phyloP scores from a whole-genome alignment of 163 green algal species.

The Trebouxia gelatinosa region DNA sequence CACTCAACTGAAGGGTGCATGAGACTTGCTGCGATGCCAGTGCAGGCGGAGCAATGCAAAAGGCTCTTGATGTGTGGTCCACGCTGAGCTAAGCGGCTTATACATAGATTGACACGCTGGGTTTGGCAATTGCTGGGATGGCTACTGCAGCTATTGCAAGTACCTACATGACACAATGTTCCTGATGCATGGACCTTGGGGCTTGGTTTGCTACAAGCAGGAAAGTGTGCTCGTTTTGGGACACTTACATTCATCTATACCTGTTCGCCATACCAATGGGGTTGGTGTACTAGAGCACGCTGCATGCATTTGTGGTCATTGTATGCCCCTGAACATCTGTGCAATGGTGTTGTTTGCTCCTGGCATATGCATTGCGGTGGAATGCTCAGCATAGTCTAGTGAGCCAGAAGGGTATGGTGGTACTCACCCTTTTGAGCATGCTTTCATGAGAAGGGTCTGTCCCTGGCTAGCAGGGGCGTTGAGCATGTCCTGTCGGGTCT shows the following conservation, averaged over 20 bases:
- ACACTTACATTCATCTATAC: too few species aligned
- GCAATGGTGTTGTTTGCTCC: neutral
- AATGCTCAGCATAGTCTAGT: neutral
- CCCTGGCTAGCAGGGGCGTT: conserved; percentile 21
- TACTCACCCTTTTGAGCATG: conserved; percentile 31
- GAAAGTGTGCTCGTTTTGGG: too few species aligned
- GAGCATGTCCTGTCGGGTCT: conserved; percentile 15
- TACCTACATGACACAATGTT: too few species aligned
- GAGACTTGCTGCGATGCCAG: too few species aligned
- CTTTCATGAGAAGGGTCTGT: conserved; percentile 36
- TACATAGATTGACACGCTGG: neutral
- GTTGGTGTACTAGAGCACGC: neutral
- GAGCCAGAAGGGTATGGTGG: neutral
- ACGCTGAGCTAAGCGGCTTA: too few species aligned
- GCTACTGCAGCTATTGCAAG: neutral
- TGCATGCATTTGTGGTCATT: neutral
- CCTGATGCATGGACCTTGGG: too few species aligned
- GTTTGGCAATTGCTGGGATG: too few species aligned
- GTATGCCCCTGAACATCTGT: neutral
- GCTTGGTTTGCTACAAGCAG: too few species aligned
- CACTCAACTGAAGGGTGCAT: neutral
- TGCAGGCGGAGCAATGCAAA: neutral
- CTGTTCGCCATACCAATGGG: neutral
- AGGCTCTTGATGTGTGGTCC: neutral
- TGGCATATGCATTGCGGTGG: neutral